Evolutionary conservation across 2,329 filamentous ascomycete genomes (phyloP).

Genomic region (Penicillium aurantiogriseum): DNA sequence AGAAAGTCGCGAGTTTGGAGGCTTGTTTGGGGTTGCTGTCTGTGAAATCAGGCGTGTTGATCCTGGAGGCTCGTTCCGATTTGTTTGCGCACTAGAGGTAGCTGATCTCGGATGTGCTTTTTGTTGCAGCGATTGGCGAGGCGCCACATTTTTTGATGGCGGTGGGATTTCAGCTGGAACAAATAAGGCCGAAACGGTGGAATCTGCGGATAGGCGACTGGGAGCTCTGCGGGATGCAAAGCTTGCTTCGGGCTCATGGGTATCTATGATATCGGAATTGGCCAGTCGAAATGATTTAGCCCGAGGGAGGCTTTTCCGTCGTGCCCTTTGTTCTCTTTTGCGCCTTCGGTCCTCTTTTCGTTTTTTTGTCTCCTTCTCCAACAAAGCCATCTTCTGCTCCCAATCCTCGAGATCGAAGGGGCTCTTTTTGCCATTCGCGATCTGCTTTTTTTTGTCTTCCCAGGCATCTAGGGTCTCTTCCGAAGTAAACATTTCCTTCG

Average conservation of each 20-base stretch:
- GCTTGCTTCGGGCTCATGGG: neutral
- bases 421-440: conserved; percentile 29
- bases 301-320: neutral
- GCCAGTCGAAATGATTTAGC: neutral
- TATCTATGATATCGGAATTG: neutral
- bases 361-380: neutral
- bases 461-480: conserved; percentile 44
- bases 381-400: conserved; percentile 24
- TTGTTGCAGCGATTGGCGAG: neutral
- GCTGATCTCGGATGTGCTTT: neutral
- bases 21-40: neutral
- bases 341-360: neutral
- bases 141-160: neutral
- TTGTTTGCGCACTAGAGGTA: neutral
- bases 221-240: neutral
- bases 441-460: conserved; percentile 34
- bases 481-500: conserved; percentile 41
- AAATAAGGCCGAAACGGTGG: neutral
- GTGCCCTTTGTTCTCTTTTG: conserved; percentile 1
- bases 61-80: neutral
- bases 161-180: neutral
- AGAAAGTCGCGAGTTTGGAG: neutral
- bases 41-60: neutral
- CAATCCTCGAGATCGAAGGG: conserved; percentile 36
- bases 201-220: neutral